phyloP scores from a whole-genome alignment of 163 green algal genomes.

The Picocystis sp. region DNA sequence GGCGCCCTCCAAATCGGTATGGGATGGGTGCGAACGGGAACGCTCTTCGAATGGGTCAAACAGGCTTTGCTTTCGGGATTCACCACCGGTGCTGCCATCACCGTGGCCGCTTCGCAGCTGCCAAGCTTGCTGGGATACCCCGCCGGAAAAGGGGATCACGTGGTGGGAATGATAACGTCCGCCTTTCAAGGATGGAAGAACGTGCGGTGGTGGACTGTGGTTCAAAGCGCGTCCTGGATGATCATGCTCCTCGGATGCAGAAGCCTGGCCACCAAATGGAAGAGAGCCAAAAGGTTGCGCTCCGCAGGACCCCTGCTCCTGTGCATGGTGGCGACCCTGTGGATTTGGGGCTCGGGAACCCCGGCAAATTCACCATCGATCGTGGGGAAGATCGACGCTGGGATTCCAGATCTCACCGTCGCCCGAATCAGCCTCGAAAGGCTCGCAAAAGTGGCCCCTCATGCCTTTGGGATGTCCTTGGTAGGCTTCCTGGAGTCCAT shows the following conservation, averaged over 20 bases:
- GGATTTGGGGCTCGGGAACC: too few species aligned
- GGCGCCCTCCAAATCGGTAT: slow-evolving; percentile 38
- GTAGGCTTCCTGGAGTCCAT: slow-evolving; percentile 46
- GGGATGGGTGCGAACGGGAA: slow-evolving; percentile 55
- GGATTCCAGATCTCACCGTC: slow-evolving; percentile 39
- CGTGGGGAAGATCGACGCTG: slow-evolving; percentile 32
- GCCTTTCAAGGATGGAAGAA: too few species aligned
- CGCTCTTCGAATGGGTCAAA: slow-evolving; percentile 63
- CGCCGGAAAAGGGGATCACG: slow-evolving; percentile 21
- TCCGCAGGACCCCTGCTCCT: too few species aligned
- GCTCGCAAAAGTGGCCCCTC: slow-evolving; percentile 7
- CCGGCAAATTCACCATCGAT: not conserved
- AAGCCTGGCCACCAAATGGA: too few species aligned
- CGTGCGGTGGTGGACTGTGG: too few species aligned
- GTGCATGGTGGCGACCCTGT: too few species aligned
- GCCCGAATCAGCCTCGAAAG: slow-evolving; percentile 31
- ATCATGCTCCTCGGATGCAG: too few species aligned
- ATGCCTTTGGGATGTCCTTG: slow-evolving; percentile 17
- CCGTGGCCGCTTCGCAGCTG: slow-evolving; percentile 49
- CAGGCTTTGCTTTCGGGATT: slow-evolving; percentile 69
- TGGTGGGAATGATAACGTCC: not conserved
- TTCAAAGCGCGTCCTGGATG: too few species aligned
- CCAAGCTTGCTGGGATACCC: slow-evolving; percentile 39
- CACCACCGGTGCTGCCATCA: slow-evolving; percentile 58
- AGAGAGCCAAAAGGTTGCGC: too few species aligned